A percentile compares a stretch with the other conserved stretches of the same genome.
phyloP scores from a whole-genome alignment of 2,329 filamentous ascomycete species.

The Acarospora socialis region DNA sequence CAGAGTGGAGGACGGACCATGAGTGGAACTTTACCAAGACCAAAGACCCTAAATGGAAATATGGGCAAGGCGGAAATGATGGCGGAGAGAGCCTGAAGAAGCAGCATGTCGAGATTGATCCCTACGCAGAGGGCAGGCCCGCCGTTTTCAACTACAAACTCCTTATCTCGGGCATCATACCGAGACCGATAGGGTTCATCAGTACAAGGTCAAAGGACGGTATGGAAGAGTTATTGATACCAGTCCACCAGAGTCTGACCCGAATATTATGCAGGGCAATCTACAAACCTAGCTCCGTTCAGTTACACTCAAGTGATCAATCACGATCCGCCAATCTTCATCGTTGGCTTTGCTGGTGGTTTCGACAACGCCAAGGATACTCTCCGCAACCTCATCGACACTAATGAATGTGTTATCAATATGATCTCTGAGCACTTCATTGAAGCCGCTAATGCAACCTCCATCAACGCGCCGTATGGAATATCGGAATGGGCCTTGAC shows the following conservation, averaged over 20 bases:
- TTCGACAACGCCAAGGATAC: conserved; percentile 59
- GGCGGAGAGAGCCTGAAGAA: conserved; percentile 35
- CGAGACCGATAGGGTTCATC: conserved; percentile 61
- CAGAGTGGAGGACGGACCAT: conserved; percentile 24
- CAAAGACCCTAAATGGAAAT: conserved; percentile 27
- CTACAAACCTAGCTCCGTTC: conserved; percentile 72
- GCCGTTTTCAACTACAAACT: conserved; percentile 76
- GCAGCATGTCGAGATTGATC: conserved; percentile 65
- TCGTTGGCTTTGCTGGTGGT: conserved; percentile 45
- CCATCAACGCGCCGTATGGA: conserved; percentile 64
- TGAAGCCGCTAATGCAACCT: conserved; percentile 75
- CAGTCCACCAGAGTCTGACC: neutral
- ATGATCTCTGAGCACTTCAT: conserved; percentile 73
- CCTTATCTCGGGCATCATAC: conserved; percentile 68
- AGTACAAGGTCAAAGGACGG: conserved; percentile 49
- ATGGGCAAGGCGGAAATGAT: conserved; percentile 30
- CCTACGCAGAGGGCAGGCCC: conserved; percentile 55
- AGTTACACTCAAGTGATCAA: conserved; percentile 72
- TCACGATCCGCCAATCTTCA: conserved; percentile 78
- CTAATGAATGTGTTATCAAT: conserved; percentile 68
- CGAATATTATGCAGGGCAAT: conserved; percentile 13
- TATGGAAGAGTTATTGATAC: conserved; percentile 10
- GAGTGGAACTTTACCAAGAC: conserved; percentile 27
- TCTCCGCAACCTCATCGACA: conserved; percentile 57
- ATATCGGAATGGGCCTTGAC: conserved; percentile 65